Evolutionary conservation across 495 filamentous ascomycete genomes (phyloP).

Genomic region (Penicillium pulvis): DNA sequence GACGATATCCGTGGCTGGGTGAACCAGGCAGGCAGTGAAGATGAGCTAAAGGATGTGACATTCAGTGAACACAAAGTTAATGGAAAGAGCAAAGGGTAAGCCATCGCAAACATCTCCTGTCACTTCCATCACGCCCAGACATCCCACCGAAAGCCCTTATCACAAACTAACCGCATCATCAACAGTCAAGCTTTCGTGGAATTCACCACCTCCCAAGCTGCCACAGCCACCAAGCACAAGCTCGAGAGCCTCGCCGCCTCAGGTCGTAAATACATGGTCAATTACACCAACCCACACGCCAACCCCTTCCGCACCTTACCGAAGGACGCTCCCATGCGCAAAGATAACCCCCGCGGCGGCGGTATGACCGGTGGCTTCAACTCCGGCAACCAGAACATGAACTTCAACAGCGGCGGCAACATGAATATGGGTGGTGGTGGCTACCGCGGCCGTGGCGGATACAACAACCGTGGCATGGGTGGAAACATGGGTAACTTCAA

Average conservation of each 20-base stretch:
- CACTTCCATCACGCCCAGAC: background rate
- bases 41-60: conserved; percentile 87
- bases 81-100: conserved; percentile 96
- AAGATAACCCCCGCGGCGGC: conserved; percentile 55
- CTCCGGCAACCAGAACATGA: conserved; percentile 24
- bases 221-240: conserved; percentile 80
- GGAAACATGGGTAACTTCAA: conserved; percentile 24
- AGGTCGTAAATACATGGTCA: conserved; percentile 68
- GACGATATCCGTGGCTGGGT: conserved; percentile 93
- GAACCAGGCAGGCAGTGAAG: conserved; percentile 71
- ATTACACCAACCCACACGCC: conserved; percentile 71
- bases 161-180: background rate
- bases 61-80: conserved; percentile 99
- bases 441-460: conserved; percentile 54
- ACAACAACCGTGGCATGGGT: conserved; percentile 23
- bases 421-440: conserved; percentile 31
- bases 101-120: background rate
- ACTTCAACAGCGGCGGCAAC: conserved; percentile 31
- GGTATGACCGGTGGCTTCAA: conserved; percentile 28
- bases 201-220: conserved; percentile 80
- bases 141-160: background rate
- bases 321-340: conserved; percentile 82
- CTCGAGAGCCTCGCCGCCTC: conserved; percentile 66
- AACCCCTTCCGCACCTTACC: conserved; percentile 93
- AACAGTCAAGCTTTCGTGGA: conserved; percentile 87